These are phyloP conservation scores for Pseudomicrostroma phylloplanum DNA, from an alignment of 1,284 basidiomycete genomes.

Conservation along the genomic window DNA sequence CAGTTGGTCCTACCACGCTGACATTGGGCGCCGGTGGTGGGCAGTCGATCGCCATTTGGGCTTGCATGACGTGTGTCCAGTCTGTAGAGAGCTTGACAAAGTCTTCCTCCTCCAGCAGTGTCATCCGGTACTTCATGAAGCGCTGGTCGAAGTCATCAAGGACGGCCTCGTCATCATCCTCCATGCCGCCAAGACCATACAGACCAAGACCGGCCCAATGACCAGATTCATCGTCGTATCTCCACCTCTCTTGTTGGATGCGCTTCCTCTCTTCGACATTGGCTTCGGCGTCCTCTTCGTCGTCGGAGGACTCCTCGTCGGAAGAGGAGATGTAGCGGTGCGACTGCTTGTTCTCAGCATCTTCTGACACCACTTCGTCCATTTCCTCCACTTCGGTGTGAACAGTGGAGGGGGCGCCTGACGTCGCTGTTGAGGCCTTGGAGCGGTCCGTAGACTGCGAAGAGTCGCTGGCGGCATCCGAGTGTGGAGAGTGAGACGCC, in stretches of 20 bases:
- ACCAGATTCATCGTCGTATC: conserved; percentile 48
- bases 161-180: conserved; percentile 49
- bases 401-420: conserved; percentile 8
- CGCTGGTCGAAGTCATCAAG: conserved; percentile 49
- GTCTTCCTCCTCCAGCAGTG: conserved; percentile 44
- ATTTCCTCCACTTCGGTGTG: conserved; percentile 11
- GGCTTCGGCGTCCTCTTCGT: conserved; percentile 17
- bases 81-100: conserved; percentile 46
- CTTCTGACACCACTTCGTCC: conserved; percentile 12
- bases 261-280: conserved; percentile 25
- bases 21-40: conserved; percentile 21
- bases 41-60: conserved; percentile 39
- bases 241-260: conserved; percentile 39
- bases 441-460: conserved; percentile 39
- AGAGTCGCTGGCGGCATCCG: conserved; percentile 37
- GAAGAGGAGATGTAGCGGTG: neutral
- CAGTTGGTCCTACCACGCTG: conserved; percentile 14
- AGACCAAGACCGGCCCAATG: conserved; percentile 47
- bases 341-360: conserved; percentile 13
- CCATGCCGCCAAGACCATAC: conserved; percentile 47
- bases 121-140: conserved; percentile 49
- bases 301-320: conserved; percentile 1
- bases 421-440: conserved; percentile 5
- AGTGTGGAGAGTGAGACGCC: conserved; percentile 20
- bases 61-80: conserved; percentile 45